phyloP scores from a whole-genome alignment of 164 flowering plant species.

The Stephania yunnanensis region DNA sequence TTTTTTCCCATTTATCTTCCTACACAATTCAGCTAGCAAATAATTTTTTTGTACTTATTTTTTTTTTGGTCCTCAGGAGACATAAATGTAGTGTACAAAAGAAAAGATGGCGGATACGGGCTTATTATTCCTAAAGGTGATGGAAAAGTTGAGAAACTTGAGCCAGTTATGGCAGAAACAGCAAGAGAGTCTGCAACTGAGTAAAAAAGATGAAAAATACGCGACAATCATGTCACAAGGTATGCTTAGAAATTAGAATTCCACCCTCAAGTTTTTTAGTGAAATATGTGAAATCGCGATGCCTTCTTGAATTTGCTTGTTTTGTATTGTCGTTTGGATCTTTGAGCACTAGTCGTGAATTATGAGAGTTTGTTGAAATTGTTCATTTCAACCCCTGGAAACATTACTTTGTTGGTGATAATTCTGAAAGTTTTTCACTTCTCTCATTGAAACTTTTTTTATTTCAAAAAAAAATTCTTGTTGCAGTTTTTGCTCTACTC shows the following conservation, averaged over 20 bases:
- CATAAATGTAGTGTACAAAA: slow-evolving; percentile 76
- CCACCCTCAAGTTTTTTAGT: too few relatives aligned
- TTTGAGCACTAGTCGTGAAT: too few relatives aligned
- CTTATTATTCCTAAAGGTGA: slow-evolving; percentile 76
- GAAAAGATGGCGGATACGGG: slow-evolving; percentile 90
- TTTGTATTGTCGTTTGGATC: neutral
- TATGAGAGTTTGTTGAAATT: too few relatives aligned
- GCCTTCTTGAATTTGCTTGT: neutral
- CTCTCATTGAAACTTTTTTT: neutral
- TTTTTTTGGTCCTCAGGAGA: slow-evolving; percentile 48
- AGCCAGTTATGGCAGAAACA: slow-evolving; percentile 32
- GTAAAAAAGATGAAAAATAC: slow-evolving; percentile 3
- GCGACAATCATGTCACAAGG: neutral
- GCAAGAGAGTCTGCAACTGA: slow-evolving; percentile 21
- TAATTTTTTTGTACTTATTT: neutral
- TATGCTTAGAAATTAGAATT: too few relatives aligned
- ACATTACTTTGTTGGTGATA: too few relatives aligned
- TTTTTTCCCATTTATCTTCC: neutral
- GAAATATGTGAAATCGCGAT: neutral
- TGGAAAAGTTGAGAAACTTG: slow-evolving; percentile 48
- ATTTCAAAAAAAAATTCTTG: too few relatives aligned
- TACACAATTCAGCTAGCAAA: neutral
- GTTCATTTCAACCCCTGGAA: too few relatives aligned
- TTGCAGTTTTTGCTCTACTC: neutral
- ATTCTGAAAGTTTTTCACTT: too few relatives aligned